phyloP scores from a whole-genome alignment of 2,329 filamentous ascomycete genomes.

The Plenodomus lindquistii region DNA sequence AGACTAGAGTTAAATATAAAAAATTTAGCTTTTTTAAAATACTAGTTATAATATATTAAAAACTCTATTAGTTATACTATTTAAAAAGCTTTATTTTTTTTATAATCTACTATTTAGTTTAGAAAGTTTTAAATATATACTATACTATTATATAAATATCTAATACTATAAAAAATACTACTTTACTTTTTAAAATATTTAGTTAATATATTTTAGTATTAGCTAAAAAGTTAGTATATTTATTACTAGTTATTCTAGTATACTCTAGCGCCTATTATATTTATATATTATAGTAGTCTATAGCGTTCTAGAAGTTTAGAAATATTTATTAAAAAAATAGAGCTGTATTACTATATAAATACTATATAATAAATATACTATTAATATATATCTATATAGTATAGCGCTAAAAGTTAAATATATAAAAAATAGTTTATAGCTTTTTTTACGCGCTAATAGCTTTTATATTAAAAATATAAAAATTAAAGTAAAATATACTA shows the following conservation, averaged over 20 bases:
- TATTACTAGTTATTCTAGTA: neutral
- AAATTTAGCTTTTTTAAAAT: too few species aligned
- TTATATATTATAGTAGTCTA: neutral
- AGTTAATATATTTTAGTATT: neutral
- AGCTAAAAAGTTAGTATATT: neutral
- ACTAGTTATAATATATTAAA: too few species aligned
- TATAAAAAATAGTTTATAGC: neutral
- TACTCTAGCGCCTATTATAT: constrained; percentile 2
- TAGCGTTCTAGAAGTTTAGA: constrained; percentile 4
- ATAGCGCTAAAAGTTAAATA: neutral
- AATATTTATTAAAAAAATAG: constrained; percentile 5
- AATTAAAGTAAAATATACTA: constrained; percentile 1
- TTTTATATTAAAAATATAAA: constrained; percentile 4
- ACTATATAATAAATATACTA: constrained; percentile 9
- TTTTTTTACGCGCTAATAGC: constrained; percentile 4
- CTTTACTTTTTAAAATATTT: neutral
- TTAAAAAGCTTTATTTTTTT: too few species aligned
- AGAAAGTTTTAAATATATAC: too few species aligned
- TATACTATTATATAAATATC: too few species aligned
- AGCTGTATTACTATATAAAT: constrained; percentile 1
- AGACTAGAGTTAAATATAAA: too few species aligned
- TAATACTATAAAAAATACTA: neutral
- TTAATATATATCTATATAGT: constrained; percentile 8
- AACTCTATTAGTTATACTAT: too few species aligned
- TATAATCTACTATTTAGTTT: too few species aligned